A percentile compares a stretch with the other conserved stretches of the same genome.
Conservation (phyloP, 257 asterid species). For the Orobanche coerulescens region DNA sequence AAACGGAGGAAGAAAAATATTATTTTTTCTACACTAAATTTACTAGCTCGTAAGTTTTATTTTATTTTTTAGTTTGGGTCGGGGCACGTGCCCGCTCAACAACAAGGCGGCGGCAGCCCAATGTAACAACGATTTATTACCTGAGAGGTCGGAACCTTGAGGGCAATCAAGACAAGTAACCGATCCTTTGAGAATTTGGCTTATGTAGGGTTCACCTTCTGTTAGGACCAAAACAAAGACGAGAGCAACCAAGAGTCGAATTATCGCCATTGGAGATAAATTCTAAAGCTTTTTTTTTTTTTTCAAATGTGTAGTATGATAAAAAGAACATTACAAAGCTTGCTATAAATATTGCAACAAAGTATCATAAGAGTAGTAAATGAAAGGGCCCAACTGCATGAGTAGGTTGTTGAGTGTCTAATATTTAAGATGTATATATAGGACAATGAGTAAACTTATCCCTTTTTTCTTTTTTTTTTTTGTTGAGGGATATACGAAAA, state of each 20-base stretch:
- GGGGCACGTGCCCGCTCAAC: no score
- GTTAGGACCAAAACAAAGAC: constrained; percentile 42
- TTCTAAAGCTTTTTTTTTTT: not conserved
- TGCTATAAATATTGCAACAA: constrained; percentile 33
- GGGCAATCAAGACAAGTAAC: constrained; percentile 67
- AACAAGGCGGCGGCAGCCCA: no score
- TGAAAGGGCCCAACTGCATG: constrained; percentile 46
- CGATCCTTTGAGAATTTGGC: constrained; percentile 43
- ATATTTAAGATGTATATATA: constrained; percentile 13
- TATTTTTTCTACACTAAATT: no score
- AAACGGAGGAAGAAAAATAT: no score
- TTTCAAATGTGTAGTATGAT: not conserved
- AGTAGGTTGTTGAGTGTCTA: constrained; percentile 41
- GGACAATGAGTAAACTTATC: constrained; percentile 10
- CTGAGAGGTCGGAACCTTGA: constrained; percentile 46
- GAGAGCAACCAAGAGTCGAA: constrained; percentile 19
- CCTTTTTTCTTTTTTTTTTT: no score
- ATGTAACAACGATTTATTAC: constrained; percentile 21
- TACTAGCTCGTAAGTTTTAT: no score
- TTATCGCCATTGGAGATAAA: constrained; percentile 33
- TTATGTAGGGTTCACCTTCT: constrained; percentile 17
- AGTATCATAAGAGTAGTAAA: constrained; percentile 26
- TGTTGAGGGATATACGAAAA: no score
- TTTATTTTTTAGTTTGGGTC: no score
- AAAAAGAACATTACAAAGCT: constrained; percentile 2